phyloP scores from a whole-genome alignment of 306 rosid genomes.

The Inga oerstediana region DNA sequence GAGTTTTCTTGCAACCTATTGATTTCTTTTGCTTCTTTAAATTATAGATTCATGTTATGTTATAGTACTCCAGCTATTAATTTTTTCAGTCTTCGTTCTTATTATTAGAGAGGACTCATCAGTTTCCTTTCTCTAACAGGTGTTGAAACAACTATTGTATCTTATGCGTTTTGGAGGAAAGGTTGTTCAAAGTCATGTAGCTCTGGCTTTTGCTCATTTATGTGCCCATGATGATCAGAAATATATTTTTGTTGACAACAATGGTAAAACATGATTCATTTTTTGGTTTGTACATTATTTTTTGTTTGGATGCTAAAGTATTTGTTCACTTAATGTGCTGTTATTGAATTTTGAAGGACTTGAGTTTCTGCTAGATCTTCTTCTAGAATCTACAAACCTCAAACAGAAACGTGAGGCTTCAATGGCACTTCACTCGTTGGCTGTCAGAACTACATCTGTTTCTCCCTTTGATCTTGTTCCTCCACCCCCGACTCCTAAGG shows the following conservation, averaged over 20 bases:
- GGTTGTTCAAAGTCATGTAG: constrained; percentile 64
- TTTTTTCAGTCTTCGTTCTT: not conserved
- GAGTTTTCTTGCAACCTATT: constrained; percentile 43
- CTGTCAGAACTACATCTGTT: constrained; percentile 57
- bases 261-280: constrained; percentile 50
- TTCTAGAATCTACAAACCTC: constrained; percentile 56
- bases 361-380: constrained; percentile 65
- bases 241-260: constrained; percentile 72
- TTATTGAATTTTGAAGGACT: constrained; percentile 55
- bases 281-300: not conserved
- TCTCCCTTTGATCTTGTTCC: constrained; percentile 78
- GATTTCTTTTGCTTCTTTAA: constrained; percentile 11
- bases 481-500: constrained; percentile 49
- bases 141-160: constrained; percentile 66
- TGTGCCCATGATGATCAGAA: constrained; percentile 68
- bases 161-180: constrained; percentile 69
- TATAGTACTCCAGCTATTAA: not conserved
- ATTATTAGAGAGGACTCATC: constrained; percentile 1
- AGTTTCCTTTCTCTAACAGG: constrained; percentile 51
- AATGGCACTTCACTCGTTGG: constrained; percentile 72
- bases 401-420: constrained; percentile 79
- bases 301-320: not conserved
- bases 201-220: constrained; percentile 90
- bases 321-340: constrained; percentile 19
- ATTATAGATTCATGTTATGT: not conserved